Base-by-base conservation (phyloP, 2,329 filamentous ascomycete species). In the Lachnum nothofagi region DNA sequence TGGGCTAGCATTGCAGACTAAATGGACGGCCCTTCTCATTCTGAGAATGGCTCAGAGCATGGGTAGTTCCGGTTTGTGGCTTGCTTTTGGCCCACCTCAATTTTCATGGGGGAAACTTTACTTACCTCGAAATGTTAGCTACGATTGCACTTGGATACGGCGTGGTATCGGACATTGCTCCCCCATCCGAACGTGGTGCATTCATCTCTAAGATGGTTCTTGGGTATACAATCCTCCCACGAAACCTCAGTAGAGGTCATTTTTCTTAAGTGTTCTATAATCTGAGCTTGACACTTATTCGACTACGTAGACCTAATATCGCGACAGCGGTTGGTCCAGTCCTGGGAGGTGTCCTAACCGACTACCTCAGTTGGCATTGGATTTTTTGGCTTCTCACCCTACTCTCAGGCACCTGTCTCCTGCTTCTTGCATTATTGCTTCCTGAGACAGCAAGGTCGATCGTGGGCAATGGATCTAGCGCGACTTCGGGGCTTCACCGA, bases 121-220 rank as follows among this genome's bases (percentile, higher is more conserved):
- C 74, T 2, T 82, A 79, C 10, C 12, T 29, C 27, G 9, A 22
- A 24, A 24, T 34, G n/a, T n/a, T 20, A 42, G 42, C 37, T 17
- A 83, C 79, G 0, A 69, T 84, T 2, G 74, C 82, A 0, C 68
- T 87, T 5, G 70, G 70, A 0, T 70, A 70, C 22, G 83, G 77
- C 0, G 76, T 86, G 0, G 73, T 86, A 1, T 78, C 79, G 0
- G 84, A 87, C 59, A 68, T 85, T 7, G 71, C 78, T n/a, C 82
- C 79, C 0, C 75, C 76, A 1, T 75, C 75, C 1, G 82, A 87
- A 59, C 69, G 55, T 9, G 55, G 83, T 50, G 82, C 75, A 44
- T 89, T 85, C 62, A 82, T 89, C 68, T 83, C 78, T 23, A 39
- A 20, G 8, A 25, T 51, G 14, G 19, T 44, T 37, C 33, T 22